These are phyloP conservation scores for Thalassia testudinum DNA, from an alignment of 116 monocot genomes.

Conservation along the genomic window DNA sequence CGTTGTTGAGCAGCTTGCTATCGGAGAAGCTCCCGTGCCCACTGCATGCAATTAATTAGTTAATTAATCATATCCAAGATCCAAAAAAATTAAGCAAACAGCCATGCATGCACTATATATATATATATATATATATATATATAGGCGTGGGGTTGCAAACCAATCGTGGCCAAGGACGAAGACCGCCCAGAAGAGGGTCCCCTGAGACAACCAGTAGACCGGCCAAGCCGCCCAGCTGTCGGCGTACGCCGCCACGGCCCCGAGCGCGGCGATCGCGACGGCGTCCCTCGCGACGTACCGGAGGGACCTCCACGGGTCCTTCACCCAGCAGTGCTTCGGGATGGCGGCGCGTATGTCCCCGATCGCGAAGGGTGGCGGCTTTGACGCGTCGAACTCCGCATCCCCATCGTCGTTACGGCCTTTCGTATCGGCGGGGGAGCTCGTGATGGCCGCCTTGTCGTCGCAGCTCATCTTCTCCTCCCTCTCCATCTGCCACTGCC, in stretches of 20 bases:
- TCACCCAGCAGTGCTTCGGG: slow-evolving; percentile 92
- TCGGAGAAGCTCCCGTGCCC: too few species aligned
- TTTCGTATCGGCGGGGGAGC: neutral
- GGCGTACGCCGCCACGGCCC: slow-evolving; percentile 43
- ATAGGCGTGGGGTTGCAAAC: slow-evolving; percentile 18
- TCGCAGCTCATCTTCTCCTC: slow-evolving; percentile 10
- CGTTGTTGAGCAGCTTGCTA: too few species aligned
- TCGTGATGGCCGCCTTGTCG: slow-evolving; percentile 2
- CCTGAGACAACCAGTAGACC: slow-evolving; percentile 84
- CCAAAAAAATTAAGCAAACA: neutral
- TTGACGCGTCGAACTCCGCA: slow-evolving; percentile 46
- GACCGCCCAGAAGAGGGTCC: slow-evolving; percentile 94
- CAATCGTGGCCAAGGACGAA: slow-evolving; percentile 92
- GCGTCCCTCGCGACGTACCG: slow-evolving; percentile 66
- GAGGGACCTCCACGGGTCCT: slow-evolving; percentile 68
- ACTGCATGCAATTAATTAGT: neutral
- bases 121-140: too few species aligned
- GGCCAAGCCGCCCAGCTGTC: slow-evolving; percentile 75
- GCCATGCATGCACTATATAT: too few species aligned
- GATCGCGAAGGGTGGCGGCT: slow-evolving; percentile 68
- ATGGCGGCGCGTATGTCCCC: slow-evolving; percentile 79
- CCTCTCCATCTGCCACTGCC: neutral
- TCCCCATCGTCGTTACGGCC: neutral
- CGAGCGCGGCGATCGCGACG: slow-evolving; percentile 42
- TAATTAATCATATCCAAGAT: neutral